phyloP scores from a whole-genome alignment of 495 filamentous ascomycete genomes.

The Clohesyomyces aquaticus region DNA sequence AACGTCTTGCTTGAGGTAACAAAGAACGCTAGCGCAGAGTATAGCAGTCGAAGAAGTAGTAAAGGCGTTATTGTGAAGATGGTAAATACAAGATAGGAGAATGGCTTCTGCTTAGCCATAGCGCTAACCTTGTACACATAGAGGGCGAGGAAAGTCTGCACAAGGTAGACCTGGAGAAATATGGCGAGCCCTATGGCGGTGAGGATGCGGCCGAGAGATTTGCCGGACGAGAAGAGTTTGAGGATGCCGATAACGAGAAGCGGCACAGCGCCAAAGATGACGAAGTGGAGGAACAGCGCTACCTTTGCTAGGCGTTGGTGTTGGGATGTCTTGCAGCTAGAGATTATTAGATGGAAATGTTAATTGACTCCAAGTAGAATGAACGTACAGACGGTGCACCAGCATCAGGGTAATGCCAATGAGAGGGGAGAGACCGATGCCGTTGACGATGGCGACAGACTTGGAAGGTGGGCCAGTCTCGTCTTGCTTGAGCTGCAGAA shows the following conservation, averaged over 20 bases:
- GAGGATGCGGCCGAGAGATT: neutral
- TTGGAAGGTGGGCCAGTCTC: neutral
- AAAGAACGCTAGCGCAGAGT: neutral
- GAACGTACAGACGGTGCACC: constrained; percentile 1
- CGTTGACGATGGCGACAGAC: constrained; percentile 2
- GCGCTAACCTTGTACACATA: neutral
- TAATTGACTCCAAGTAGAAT: neutral
- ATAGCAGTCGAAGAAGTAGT: neutral
- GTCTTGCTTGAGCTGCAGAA: neutral
- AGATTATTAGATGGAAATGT: neutral
- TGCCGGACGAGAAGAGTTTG: neutral
- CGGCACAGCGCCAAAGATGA: neutral
- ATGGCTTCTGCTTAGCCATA: neutral
- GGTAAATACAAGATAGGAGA: neutral
- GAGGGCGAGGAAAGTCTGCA: neutral
- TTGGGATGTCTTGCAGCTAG: neutral
- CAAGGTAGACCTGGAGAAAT: neutral
- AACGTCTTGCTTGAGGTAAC: neutral
- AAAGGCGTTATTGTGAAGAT: neutral
- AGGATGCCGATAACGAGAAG: constrained; percentile 1
- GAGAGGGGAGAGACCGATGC: neutral
- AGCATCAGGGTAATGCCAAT: neutral
- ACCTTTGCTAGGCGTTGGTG: neutral
- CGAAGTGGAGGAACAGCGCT: neutral
- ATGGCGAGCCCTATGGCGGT: neutral